Evolutionary conservation across 495 filamentous ascomycete species (phyloP), one percentile per base, ranked within the genome.

Genomic region (Acidiella bohemica): DNA sequence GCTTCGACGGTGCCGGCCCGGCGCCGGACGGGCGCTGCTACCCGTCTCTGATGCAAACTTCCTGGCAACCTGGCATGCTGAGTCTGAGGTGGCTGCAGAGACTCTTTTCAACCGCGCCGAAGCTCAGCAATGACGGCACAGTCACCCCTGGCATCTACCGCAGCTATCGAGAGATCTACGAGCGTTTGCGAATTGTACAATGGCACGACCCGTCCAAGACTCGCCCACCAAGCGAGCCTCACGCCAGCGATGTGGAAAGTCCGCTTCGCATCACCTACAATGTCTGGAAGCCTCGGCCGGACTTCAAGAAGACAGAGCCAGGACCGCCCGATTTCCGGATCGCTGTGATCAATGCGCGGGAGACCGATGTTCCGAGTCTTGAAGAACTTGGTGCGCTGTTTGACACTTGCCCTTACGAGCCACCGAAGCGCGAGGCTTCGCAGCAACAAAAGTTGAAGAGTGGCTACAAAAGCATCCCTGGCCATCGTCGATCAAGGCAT

Each of bases 401-500:
- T 18, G 74, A 75, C 32, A 72, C 67, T 29, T 73, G 73, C 2
- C 83, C 82, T 0, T 69, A 74, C 42, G 67, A 76, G 37, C 73
- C 79, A 0, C 78, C 76, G 0, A 56, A 46, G 4, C 12, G 27
- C 11, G 32, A 20, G 2, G 43, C 18, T 6, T 34, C 50, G 28
- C 17, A 59, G 12, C 58, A 60, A 52, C 49, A 53, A 46, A 55
- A 54, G 39, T 42, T 95, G 43, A 86, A 81, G 53, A 76, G 94
- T 40, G 90, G 84, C 10, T 79, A 81, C 54, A 70, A 85, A 43
- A 85, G 84, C 84, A 5, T 62, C 94, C 34, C 50, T 97, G 13
- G 90, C 87, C 0, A 73, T 96, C 4, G 83, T 93, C 7, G 90
- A 96, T 53, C 70, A 84, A 41, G 90, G 90, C 0, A 67, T 97